Conservation (phyloP, 2,329 filamentous ascomycete genomes). For the Metarhizium robertsii region DNA sequence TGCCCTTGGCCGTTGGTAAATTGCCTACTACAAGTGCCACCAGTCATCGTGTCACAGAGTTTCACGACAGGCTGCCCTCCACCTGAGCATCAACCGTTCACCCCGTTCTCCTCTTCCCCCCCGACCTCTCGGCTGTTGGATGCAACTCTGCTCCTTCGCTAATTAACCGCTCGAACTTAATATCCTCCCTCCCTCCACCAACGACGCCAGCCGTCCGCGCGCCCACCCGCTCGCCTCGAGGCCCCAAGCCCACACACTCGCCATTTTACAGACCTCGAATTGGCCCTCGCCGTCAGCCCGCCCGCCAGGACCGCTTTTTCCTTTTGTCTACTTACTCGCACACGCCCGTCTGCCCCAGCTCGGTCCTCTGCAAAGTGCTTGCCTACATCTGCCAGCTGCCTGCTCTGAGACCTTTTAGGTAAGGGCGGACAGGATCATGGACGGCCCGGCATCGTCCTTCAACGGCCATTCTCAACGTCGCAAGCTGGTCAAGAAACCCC, state of each 20-base stretch:
- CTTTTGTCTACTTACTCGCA: constrained; percentile 8
- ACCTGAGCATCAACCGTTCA: not conserved
- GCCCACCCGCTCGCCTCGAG: constrained; percentile 1
- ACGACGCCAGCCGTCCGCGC: not conserved
- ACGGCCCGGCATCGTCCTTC: constrained; percentile 32
- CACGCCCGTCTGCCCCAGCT: constrained; percentile 5
- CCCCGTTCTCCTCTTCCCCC: not conserved
- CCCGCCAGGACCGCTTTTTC: constrained; percentile 6
- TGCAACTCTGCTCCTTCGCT: not conserved
- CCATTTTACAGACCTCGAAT: constrained; percentile 1
- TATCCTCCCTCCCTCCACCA: not conserved
- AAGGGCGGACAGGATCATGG: constrained; percentile 32
- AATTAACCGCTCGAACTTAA: not conserved
- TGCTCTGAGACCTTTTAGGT: constrained; percentile 15
- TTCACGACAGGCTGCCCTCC: not conserved
- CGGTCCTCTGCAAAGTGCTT: not conserved
- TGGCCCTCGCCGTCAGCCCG: not conserved
- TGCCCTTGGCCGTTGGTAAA: not conserved
- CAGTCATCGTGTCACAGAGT: too few relatives aligned
- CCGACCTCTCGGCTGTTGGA: not conserved
- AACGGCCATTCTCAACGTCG: constrained; percentile 45
- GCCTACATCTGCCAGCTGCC: constrained; percentile 3
- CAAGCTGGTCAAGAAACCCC: constrained; percentile 54
- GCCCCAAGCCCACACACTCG: not conserved
- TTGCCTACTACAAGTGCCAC: not conserved